Base-by-base conservation (phyloP, 2,329 filamentous ascomycete genomes). In the Aspergillus sp. region DNA sequence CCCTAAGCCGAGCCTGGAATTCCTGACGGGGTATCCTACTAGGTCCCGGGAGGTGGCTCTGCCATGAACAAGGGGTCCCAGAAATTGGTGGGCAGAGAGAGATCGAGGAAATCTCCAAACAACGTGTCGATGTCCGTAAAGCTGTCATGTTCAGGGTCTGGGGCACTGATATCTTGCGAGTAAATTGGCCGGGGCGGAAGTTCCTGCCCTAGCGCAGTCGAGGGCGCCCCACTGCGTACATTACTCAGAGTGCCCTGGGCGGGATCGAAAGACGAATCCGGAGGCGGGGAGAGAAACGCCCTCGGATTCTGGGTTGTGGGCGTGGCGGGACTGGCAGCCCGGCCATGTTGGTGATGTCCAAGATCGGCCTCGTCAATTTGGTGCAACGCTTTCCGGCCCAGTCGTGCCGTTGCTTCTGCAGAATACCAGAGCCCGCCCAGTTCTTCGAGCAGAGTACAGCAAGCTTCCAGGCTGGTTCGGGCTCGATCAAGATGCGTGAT, bases 141-240 rank as follows among this genome's bases (percentile, higher is more conserved):
- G 2, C 66, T 68, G 19, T 65, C 52, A 38, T 73, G 72, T 41
- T 76, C 73, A 54, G 76, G 78, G 13, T 79, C 79, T 13, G 80
- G 71, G 47, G 75, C 75, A 63, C 81, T 78, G 38, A 78, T 75
- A 13, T 82, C 76, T 30, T 81, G 78, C 11, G 56, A 78, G 74
- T 19, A 80, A 76, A 55, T 66, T 70, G 73, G 78, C 75, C 60
- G 60, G 27, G 47, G 23, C 10, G 19, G n/a, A 25, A 60, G 32
- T 8, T 51, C 25, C 27, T 44, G n/a, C 13, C 55, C 38, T 38
- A 21, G 13, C 10, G 56, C 44, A 19, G 60, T 27, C 13, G 47
- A 21, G 42, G 48, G n/a, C 21, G 32, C 32, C 6, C 21, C 17
- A 21, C 41, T 44, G 41, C 41, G 41, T 44, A 32, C 17, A 17